Conservation (phyloP, 1,284 basidiomycete species). For the Neolentinus lepideus region DNA sequence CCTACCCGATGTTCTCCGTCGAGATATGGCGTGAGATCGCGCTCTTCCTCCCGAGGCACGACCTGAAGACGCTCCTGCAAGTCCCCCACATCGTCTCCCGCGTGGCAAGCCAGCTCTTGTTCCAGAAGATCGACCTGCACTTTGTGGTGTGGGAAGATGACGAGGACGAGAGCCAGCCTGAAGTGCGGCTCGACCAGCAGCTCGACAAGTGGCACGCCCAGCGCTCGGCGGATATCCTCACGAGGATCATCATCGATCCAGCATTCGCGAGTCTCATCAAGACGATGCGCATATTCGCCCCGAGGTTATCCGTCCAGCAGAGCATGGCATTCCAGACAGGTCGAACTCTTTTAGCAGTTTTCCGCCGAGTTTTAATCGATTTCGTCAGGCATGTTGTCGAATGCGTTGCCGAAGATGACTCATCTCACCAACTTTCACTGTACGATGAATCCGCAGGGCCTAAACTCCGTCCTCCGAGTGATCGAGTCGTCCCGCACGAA, state of each 20-base stretch:
- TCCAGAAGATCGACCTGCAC: conserved; percentile 56
- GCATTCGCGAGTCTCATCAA: conserved; percentile 51
- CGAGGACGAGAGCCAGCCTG: conserved; percentile 13
- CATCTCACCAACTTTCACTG: conserved; percentile 56
- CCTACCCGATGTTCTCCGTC: conserved; percentile 41
- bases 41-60: conserved; percentile 50
- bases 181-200: conserved; percentile 14
- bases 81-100: conserved; percentile 61
- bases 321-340: conserved; percentile 60
- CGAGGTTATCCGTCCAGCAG: conserved; percentile 34
- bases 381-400: conserved; percentile 53
- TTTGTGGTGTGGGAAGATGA: conserved; percentile 29
- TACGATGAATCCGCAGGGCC: conserved; percentile 47
- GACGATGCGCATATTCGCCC: conserved; percentile 51
- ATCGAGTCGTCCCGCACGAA: conserved; percentile 44
- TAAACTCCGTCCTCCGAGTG: conserved; percentile 42
- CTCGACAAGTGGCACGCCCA: conserved; percentile 46
- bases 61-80: conserved; percentile 55
- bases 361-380: neutral
- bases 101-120: conserved; percentile 60
- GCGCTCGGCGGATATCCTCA: conserved; percentile 65
- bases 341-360: conserved; percentile 18
- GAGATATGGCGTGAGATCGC: conserved; percentile 71
- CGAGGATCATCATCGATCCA: conserved; percentile 53
- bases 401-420: conserved; percentile 53